A percentile compares a stretch with the other conserved stretches of the same genome.
phyloP scores from a whole-genome alignment of 306 rosid species.

The Lotus japonicus region DNA sequence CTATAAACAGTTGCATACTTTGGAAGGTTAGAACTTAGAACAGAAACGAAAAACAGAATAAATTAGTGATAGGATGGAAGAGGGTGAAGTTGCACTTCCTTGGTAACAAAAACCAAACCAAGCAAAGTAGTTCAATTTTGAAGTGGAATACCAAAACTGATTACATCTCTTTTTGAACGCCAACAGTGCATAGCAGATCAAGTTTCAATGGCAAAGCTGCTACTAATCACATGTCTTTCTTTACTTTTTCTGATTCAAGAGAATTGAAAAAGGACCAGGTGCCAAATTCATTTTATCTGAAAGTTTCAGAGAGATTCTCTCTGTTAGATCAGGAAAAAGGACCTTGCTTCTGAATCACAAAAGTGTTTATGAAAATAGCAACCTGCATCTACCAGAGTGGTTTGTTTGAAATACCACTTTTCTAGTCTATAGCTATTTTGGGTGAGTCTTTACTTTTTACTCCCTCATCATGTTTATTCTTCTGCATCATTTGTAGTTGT shows the following conservation, averaged over 20 bases:
- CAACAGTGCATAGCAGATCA: background rate
- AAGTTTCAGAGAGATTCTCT: conserved; percentile 12
- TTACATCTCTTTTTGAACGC: conserved; percentile 22
- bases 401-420: background rate
- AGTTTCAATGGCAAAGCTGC: conserved; percentile 25
- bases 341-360: background rate
- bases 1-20: conserved; percentile 31
- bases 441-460: conserved; percentile 23
- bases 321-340: background rate
- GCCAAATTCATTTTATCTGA: background rate
- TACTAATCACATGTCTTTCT: conserved; percentile 45
- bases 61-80: conserved; percentile 15
- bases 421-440: background rate
- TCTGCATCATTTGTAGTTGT: background rate
- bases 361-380: background rate
- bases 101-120: background rate
- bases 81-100: conserved; percentile 22
- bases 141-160: no score
- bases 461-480: background rate
- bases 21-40: conserved; percentile 19
- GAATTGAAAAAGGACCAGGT: conserved; percentile 15
- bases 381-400: conserved; percentile 3
- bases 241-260: conserved; percentile 16
- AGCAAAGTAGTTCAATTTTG: background rate
- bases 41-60: background rate